A percentile compares a stretch with the other conserved stretches of the same genome.
Evolutionary conservation across 805 yeast genomes (phyloP).

Genomic region (Myxozyma kluyveri): DNA sequence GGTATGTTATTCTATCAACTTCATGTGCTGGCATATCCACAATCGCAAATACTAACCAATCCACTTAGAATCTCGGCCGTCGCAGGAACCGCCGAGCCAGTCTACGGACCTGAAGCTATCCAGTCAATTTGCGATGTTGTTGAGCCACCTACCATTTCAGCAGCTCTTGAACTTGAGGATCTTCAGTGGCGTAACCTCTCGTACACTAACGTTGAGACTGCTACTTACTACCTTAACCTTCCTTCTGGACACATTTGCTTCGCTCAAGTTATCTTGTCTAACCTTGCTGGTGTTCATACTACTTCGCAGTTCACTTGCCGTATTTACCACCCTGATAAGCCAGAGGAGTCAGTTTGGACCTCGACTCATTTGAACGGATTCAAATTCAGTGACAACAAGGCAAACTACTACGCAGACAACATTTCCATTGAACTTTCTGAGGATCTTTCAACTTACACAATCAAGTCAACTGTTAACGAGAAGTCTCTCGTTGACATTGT

Average conservation of each 20-base stretch:
- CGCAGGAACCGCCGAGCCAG: slow-evolving; percentile 97
- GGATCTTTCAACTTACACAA: slow-evolving; percentile 49
- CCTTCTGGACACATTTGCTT: slow-evolving; percentile 59
- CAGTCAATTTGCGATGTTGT: slow-evolving; percentile 72
- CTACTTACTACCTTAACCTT: slow-evolving; percentile 78
- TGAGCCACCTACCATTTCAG: slow-evolving; percentile 54
- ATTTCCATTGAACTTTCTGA: slow-evolving; percentile 60
- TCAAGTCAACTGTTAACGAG: slow-evolving; percentile 62
- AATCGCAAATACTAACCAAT: background rate
- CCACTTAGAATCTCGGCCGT: slow-evolving; percentile 65
- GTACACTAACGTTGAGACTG: slow-evolving; percentile 92
- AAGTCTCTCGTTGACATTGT: slow-evolving; percentile 69
- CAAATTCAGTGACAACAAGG: slow-evolving; percentile 49
- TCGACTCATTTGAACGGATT: slow-evolving; percentile 84
- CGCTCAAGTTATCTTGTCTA: slow-evolving; percentile 93
- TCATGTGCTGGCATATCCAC: background rate
- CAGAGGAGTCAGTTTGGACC: slow-evolving; percentile 71
- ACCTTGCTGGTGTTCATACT: slow-evolving; percentile 74
- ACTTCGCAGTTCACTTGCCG: slow-evolving; percentile 89
- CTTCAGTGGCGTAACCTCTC: slow-evolving; percentile 71
- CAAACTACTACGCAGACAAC: slow-evolving; percentile 76
- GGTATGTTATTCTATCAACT: slow-evolving; percentile 37
- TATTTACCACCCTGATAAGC: slow-evolving; percentile 55
- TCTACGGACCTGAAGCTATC: slow-evolving; percentile 88
- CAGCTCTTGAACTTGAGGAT: slow-evolving; percentile 62